Base-by-base conservation (phyloP, 2,329 filamentous ascomycete species). In the Dothidotthia symphoricarpi region DNA sequence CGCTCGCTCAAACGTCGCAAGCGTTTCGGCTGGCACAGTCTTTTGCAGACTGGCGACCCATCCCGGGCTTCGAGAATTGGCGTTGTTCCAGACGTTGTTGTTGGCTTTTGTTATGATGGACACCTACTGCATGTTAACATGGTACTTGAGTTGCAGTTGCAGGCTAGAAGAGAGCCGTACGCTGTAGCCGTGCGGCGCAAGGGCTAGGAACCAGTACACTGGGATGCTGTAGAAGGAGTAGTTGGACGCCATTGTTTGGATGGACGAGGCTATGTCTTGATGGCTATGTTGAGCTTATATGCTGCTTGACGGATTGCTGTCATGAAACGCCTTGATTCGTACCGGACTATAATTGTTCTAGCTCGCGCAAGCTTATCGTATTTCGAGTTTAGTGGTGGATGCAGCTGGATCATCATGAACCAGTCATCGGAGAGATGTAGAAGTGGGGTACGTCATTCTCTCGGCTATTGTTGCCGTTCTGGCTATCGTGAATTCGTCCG, bases 1-100 rank as follows among this genome's bases (percentile, higher is more conserved):
- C 10, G 65, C 64, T 28, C 72, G 64, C 56, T 75, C 70, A 31
- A 55, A 74, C 1, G 54, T 55, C 2, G 57, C 65, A 41, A 64
- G 70, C 16, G 59, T 53, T 3, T 59, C 55, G 6, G 38, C 43
- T 11, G 15, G 65, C 28, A 35, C 59, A 34, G 5, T 64, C 53
- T 63, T 60, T 41, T 68, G 61, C 36, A 62, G 61, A 24, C 67
- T 39, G 8, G 31, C 38, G 6, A 40, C 47, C 8, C 58, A 43
- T 37, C 57, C 56, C 3, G 41, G 43, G 22, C 63, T 45, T 31
- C 68, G 66, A 3, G 72, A 66, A 47, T 69, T 71, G 40, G 51
- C 52, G 44, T 72, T 74, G 55, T 74, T 61, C 59, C 61, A 68
- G 33, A 53, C 51, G 39, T 51, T 51, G 22, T 59, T 60, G 42